Evolutionary conservation across 2,329 filamentous ascomycete species (phyloP), one percentile per base, ranked within the genome.

Genomic region (Alternaria brassicicola): DNA sequence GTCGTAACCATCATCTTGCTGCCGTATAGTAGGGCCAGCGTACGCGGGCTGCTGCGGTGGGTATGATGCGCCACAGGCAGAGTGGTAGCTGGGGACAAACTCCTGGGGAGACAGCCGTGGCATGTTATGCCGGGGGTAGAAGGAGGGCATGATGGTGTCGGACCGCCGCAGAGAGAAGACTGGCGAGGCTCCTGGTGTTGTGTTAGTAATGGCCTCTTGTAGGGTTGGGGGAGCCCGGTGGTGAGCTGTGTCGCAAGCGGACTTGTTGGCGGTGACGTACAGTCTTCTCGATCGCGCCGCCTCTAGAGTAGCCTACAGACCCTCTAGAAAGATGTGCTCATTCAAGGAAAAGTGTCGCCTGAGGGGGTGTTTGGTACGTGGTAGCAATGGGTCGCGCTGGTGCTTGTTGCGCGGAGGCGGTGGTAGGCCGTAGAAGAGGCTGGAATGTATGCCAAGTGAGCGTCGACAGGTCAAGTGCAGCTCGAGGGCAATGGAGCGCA

Each of bases 21-120:
- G 77, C 60, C 72, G 76, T 52, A 76, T 69, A 60, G 69, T 64
- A 58, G 78, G 78, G 39, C 75, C 72, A 51, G 76, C 69, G 63
- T 82, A 83, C 50, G 76, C 72, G 57, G 78, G 72, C 65, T 79
- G 79, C 61, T 78, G 76, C 70, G 81, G 50, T 43, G 55, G 80
- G 59, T 79, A 80, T 73, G 81, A 79, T 53, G 74, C 74, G 67
- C 76, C 78, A 59, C 79, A 82, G 36, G 76, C 77, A 59, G 78
- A 78, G 63, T 78, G 72, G 69, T 78, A 79, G 64, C 69, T 78
- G 35, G 78, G 77, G 39, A 79, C 72, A 61, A 79, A 81, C 67
- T 83, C 81, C 58, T 81, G 82, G 10, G 82, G 82, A 48, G 82
- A 83, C 59, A 82, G 78, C 63, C 76, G 72, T 52, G 77, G 76